phyloP scores from a whole-genome alignment of 2,329 filamentous ascomycete species.

The Stylonectria norvegica region DNA sequence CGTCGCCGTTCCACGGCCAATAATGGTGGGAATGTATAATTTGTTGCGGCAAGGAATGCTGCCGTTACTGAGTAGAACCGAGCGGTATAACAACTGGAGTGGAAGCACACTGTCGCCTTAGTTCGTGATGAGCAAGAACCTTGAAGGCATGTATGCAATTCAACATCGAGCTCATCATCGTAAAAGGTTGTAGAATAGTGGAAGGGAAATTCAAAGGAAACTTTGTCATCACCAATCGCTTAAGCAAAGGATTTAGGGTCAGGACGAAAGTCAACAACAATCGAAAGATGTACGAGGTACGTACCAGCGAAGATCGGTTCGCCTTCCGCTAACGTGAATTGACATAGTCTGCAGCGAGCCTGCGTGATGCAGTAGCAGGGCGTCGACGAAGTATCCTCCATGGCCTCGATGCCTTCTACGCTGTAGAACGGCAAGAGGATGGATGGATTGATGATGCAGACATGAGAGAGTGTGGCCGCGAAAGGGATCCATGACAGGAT shows the following conservation, averaged over 20 bases:
- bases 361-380: slow-evolving; percentile 9
- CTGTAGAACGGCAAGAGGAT: too few relatives aligned
- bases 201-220: slow-evolving; percentile 8
- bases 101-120: slow-evolving; percentile 8
- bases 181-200: not conserved
- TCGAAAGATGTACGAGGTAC: not conserved
- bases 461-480: too few relatives aligned
- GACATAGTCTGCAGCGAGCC: slow-evolving; percentile 10
- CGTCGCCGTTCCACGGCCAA: slow-evolving; percentile 9
- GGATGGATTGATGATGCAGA: too few relatives aligned
- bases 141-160: slow-evolving; percentile 1
- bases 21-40: slow-evolving; percentile 5
- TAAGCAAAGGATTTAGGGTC: not conserved
- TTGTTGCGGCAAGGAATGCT: slow-evolving; percentile 10
- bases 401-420: too few relatives aligned
- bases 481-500: too few relatives aligned
- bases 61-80: slow-evolving; percentile 7
- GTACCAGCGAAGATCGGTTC: slow-evolving; percentile 7
- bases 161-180: slow-evolving; percentile 5
- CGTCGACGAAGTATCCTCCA: not conserved
- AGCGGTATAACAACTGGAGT: slow-evolving; percentile 8
- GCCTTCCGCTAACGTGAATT: slow-evolving; percentile 3
- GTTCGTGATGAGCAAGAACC: slow-evolving; percentile 1
- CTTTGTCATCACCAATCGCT: slow-evolving; percentile 2
- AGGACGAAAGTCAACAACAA: not conserved